phyloP scores from a whole-genome alignment of 1,284 basidiomycete species.

The Boletellus deceptivus region DNA sequence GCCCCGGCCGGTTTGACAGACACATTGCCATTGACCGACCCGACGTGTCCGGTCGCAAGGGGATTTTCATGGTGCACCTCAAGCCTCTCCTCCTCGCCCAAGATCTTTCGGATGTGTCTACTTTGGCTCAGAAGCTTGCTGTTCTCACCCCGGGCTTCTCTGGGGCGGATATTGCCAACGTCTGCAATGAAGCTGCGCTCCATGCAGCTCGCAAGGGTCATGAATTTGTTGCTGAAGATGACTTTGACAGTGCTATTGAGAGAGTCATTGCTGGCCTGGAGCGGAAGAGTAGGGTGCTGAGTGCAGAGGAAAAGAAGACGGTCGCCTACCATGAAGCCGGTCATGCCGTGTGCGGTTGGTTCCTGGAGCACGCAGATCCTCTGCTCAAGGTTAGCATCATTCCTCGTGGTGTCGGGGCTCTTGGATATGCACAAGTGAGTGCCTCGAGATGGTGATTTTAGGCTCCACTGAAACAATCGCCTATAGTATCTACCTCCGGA shows the following conservation, averaged over 20 bases:
- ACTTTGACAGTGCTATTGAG: slow-evolving; percentile 98
- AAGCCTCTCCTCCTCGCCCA: slow-evolving; percentile 75
- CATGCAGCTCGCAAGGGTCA: slow-evolving; percentile 88
- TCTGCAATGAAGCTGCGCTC: slow-evolving; percentile 96
- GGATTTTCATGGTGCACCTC: slow-evolving; percentile 94
- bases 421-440: slow-evolving; percentile 92
- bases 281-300: slow-evolving; percentile 91
- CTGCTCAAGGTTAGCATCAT: slow-evolving; percentile 98
- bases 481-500: slow-evolving; percentile 90
- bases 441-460: not conserved
- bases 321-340: slow-evolving; percentile 99
- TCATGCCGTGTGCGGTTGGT: slow-evolving; percentile 98
- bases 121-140: slow-evolving; percentile 87
- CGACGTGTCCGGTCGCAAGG: slow-evolving; percentile 90
- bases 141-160: slow-evolving; percentile 98
- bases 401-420: slow-evolving; percentile 91
- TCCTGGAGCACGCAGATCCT: slow-evolving; percentile 95
- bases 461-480: slow-evolving; percentile 9
- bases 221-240: slow-evolving; percentile 77
- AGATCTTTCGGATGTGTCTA: slow-evolving; percentile 55
- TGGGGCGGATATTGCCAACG: slow-evolving; percentile 98
- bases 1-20: slow-evolving; percentile 96
- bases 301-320: slow-evolving; percentile 96
- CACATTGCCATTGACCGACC: slow-evolving; percentile 96
- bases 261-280: slow-evolving; percentile 97